phyloP scores from a whole-genome alignment of 805 yeast genomes.

The Zygosaccharomyces bisporus region DNA sequence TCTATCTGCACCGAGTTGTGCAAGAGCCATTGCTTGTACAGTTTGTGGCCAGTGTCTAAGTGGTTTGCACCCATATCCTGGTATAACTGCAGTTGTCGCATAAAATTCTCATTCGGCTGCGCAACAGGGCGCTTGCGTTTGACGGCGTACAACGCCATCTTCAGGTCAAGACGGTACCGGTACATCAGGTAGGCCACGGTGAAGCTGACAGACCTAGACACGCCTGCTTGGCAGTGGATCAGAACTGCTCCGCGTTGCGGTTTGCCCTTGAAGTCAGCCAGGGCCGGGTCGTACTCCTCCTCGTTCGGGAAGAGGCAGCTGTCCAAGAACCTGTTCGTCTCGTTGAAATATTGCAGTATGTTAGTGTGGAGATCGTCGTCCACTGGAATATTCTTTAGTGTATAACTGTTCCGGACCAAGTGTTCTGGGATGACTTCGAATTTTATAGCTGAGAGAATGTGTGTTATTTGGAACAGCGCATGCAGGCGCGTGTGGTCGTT shows the following conservation, averaged over 20 bases:
- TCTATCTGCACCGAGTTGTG: slow-evolving; percentile 39
- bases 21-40: slow-evolving; percentile 45
- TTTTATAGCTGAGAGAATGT: slow-evolving; percentile 65
- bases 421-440: slow-evolving; percentile 57
- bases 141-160: slow-evolving; percentile 74
- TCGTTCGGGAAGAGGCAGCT: slow-evolving; percentile 51
- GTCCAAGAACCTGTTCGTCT: slow-evolving; percentile 63
- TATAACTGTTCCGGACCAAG: slow-evolving; percentile 42
- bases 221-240: slow-evolving; percentile 87
- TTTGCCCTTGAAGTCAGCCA: slow-evolving; percentile 30
- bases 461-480: slow-evolving; percentile 55
- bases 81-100: slow-evolving; percentile 66
- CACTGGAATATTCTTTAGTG: slow-evolving; percentile 57
- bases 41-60: slow-evolving; percentile 32
- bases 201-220: slow-evolving; percentile 83
- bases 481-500: slow-evolving; percentile 49
- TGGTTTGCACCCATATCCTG: slow-evolving; percentile 41
- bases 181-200: slow-evolving; percentile 87
- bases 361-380: slow-evolving; percentile 71
- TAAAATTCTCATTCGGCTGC: slow-evolving; percentile 71
- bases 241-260: slow-evolving; percentile 47
- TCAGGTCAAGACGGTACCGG: slow-evolving; percentile 53
- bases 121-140: slow-evolving; percentile 55
- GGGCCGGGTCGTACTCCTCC: slow-evolving; percentile 30
- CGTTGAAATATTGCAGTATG: slow-evolving; percentile 58